Conservation (phyloP, 805 yeast genomes). For the Vanderwaltozyma verrucispora region DNA sequence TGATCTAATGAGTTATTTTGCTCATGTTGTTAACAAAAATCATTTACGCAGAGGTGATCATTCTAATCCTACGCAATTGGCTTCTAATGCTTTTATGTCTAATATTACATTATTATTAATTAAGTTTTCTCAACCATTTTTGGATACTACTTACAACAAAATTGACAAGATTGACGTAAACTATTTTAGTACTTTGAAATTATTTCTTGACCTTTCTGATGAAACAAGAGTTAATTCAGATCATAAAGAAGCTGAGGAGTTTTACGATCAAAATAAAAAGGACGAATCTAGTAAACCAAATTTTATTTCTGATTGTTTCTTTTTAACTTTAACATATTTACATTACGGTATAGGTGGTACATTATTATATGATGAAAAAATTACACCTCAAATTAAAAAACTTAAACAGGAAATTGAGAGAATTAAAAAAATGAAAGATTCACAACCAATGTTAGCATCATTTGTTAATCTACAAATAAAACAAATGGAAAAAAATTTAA, state of each 20-base stretch:
- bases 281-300: constrained; percentile 38
- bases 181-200: constrained; percentile 45
- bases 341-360: constrained; percentile 89
- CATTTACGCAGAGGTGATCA: constrained; percentile 84
- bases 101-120: constrained; percentile 61
- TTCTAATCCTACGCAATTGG: constrained; percentile 52
- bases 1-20: constrained; percentile 57
- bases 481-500: constrained; percentile 36
- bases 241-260: constrained; percentile 53
- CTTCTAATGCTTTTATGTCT: constrained; percentile 74
- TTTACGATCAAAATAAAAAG: constrained; percentile 34
- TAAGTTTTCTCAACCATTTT: constrained; percentile 73
- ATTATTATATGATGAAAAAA: constrained; percentile 43
- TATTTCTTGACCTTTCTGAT: constrained; percentile 55
- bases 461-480: constrained; percentile 37
- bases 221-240: constrained; percentile 82
- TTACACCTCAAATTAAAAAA: constrained; percentile 41
- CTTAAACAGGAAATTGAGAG: constrained; percentile 33
- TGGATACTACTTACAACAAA: constrained; percentile 54
- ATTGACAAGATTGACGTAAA: constrained; percentile 67
- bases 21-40: constrained; percentile 64
- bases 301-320: constrained; percentile 89
- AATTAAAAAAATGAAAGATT: constrained; percentile 18
- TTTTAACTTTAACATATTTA: constrained; percentile 61
- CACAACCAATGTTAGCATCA: constrained; percentile 11